Evolutionary conservation across 495 filamentous ascomycete species (phyloP), one percentile per base, ranked within the genome.

Genomic region (Hypoxylon trugodes): DNA sequence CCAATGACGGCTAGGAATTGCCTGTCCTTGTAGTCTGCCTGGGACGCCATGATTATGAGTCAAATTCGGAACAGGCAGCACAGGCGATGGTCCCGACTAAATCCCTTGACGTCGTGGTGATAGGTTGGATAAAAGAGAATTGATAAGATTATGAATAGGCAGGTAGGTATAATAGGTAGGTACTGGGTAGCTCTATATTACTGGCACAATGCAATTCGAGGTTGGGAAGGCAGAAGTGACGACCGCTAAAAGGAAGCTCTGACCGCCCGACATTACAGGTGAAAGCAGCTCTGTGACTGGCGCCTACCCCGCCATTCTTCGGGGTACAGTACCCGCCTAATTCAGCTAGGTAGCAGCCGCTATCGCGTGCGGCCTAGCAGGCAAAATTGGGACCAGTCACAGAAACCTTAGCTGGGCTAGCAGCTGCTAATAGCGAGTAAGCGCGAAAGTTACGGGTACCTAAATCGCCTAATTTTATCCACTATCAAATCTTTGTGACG

Each of bases 1-100:
- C 93, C 94, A 69, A 99, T 98, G 24, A 98, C 93, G 43, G 95
- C 96, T 46, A 98, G 85, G 79, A 99, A 96, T 75, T 98, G 89
- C 64, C 96, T 86, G 77, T 97, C 91, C 79, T 96, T 90, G 77
- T 87, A 89, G 45, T 84, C 81, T 37, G 85, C 82, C 15, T 86
- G 75, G 22, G 84, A 79, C 60, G 84, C 73, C 72, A 87, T 85
- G 74, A 79, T 83, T 33, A 46, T 74, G 38, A 54, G 48, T 58
- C 38, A 40, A 49, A n/a, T n/a, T 53, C 41, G 46, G 41, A 45
- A 41, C 18, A 25, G 52, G 52, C 43, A 59, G 42, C 50, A 28
- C 45, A 24, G 28, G 26, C 7, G 46, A 43, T 45, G 9, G n/a
- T n/a, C 36, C 10, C 41, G 24, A 46, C 43, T 48, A 28, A 42